Base-by-base conservation (phyloP, 192 early-diverging fungal genomes). In the Podila clonocystis region DNA sequence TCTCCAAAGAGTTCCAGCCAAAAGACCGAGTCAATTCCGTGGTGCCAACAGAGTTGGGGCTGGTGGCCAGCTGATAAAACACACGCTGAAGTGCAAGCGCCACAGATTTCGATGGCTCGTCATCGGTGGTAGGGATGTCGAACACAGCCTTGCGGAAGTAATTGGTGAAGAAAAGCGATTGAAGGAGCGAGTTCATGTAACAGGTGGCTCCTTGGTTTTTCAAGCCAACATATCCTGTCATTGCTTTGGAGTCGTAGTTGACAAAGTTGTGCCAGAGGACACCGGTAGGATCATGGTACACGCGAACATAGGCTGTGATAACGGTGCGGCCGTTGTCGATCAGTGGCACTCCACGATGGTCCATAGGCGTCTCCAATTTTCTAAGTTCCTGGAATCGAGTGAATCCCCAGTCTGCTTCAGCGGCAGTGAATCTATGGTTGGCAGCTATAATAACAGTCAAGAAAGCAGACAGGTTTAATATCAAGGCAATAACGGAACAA, bases 101-200 rank as follows among this genome's bases (percentile, higher is more conserved):
- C 41, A 98, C 91, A 34, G 91, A 94, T 78, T 94, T 96, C 45
- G 86, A 89, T 11, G 97, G 95, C 24, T 93, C 92, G 60, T 97
- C 97, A 50, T 91, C 85, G 61, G 91, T 92, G 8, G 95, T 97
- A 8, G 97, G 97, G 57, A 99, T 97, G 74, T 94, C 90, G 75
- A 94, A 99, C 5, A 94, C 93, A 11, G 96, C 93, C 73, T 93
- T 95, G 63, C 98, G 91, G 83, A 99, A 98, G 73, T 94, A 93
- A 75, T 91, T 97, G 17, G 96, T 98, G 74, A 94, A 98, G 74
- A 94, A 98, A 34, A 98, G 86, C 24, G 95, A 96, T 75, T 99
- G 98, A 48, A 99, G 88, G 22, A 98, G 86, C 59, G 97, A 97
- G 87, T 98, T 99, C 96, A 99, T 97, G 83, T 99, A 99, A 85